A percentile compares a stretch with the other conserved stretches of the same genome.
These are phyloP conservation scores for Wickerhamomyces ciferrii DNA, from an alignment of 805 yeast genomes.

Conservation along the genomic window DNA sequence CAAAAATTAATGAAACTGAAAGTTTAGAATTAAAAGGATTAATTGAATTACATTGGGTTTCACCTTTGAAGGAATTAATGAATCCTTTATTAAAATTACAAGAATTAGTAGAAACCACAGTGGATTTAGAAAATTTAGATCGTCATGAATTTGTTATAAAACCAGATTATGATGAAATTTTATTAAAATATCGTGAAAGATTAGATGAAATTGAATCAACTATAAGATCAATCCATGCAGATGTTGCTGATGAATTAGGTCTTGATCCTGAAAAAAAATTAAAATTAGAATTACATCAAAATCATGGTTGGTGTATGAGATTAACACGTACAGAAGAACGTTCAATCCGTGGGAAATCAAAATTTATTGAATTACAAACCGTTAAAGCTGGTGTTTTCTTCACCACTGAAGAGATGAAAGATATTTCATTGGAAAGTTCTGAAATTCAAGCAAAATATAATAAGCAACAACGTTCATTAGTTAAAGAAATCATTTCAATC, in stretches of 20 bases:
- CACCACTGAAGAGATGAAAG: conserved; percentile 63
- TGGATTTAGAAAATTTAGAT: conserved; percentile 80
- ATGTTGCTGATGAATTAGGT: conserved; percentile 66
- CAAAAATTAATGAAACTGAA: conserved; percentile 31
- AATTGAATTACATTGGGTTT: conserved; percentile 48
- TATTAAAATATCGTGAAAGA: conserved; percentile 53
- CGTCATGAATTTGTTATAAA: conserved; percentile 79
- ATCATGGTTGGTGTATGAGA: conserved; percentile 93
- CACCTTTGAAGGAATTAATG: conserved; percentile 45
- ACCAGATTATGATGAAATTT: conserved; percentile 83
- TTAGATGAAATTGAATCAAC: conserved; percentile 48
- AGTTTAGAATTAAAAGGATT: conserved; percentile 27
- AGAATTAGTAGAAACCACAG: conserved; percentile 87
- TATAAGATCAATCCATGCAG: conserved; percentile 56
- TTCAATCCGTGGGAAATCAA: conserved; percentile 54
- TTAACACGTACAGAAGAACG: conserved; percentile 87
- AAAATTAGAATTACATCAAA: conserved; percentile 81
- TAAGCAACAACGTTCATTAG: conserved; percentile 69
- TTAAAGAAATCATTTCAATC: conserved; percentile 76
- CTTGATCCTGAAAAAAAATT: conserved; percentile 85
- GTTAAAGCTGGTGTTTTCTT: conserved; percentile 95
- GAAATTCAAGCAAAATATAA: conserved; percentile 65
- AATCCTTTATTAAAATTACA: conserved; percentile 59
- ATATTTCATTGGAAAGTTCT: conserved; percentile 52
- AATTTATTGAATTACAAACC: conserved; percentile 77